Evolutionary conservation across 768 basidiomycete genomes (phyloP), one percentile per base, ranked within the genome.

Genomic region (Lactarius evosmus): DNA sequence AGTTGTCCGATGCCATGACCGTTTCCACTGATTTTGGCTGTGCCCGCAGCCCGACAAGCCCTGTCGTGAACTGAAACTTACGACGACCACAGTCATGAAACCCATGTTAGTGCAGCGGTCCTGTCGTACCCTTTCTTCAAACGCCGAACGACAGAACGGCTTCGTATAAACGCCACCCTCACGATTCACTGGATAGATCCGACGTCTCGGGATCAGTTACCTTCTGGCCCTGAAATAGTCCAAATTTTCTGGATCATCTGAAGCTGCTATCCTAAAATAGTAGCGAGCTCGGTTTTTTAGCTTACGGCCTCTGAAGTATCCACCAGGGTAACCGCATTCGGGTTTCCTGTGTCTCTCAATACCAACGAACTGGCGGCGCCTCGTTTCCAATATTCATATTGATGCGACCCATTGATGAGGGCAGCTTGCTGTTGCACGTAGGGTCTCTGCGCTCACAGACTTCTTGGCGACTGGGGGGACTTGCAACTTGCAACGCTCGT

Each of bases 151-250:
- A 12, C 46, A 44, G 41, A 33, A 27, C 36, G 38, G 38, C 25
- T 46, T 38, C 33, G 54, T 32, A 57, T 33, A 52, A 65, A 49
- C n/a, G 19, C 33, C 29, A 14, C 27, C n/a, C 53, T 19, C n/a
- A 19, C 44, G 25, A 36, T 32, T 30, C 29, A 29, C n/a, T 55
- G 25, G 40, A 32, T 25, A 63, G 62, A 33, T 63, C 51, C 52
- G 41, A 38, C 30, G 33, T 50, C 58, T 56, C 30, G 41, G 63
- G 49, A 60, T 50, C 30, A 25, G 29, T 50, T 55, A 14, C 51
- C 34, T 51, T 50, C 46, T 60, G 9, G 17, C 29, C 30, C 41
- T 44, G 55, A 56, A 62, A 61, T 54, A 12, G 38, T 12, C 17
- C 19, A 41, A 46, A 14, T 36, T 56, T 33, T 64, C 33, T 49